Evolutionary conservation across 257 asterid genomes (phyloP).

Genomic region (Nicotiana benthamiana): DNA sequence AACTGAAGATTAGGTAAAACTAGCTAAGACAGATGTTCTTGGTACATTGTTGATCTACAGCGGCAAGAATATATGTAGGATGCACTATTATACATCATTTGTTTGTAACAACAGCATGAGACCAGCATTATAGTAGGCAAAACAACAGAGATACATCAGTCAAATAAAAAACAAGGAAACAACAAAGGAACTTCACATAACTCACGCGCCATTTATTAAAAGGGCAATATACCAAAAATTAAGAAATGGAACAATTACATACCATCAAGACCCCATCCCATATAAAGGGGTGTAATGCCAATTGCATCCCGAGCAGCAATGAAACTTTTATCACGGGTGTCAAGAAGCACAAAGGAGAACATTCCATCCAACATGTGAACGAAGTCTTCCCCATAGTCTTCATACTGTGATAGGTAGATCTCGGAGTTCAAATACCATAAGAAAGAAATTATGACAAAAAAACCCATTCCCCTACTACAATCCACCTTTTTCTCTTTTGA

Average conservation of each 20-base stretch:
- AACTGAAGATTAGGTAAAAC: neutral
- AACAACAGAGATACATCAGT: neutral
- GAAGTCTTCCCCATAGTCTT: slow-evolving; percentile 94
- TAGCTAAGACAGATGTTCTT: neutral
- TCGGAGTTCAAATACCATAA: neutral
- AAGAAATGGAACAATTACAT: slow-evolving; percentile 7
- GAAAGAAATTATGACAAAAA: neutral
- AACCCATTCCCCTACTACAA: neutral
- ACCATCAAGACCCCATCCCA: slow-evolving; percentile 99
- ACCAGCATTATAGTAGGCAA: neutral
- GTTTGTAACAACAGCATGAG: neutral
- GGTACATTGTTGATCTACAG: neutral
- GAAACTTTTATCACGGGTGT: slow-evolving; percentile 89
- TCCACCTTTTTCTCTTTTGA: neutral
- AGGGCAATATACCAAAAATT: neutral
- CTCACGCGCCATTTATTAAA: neutral
- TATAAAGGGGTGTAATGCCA: slow-evolving; percentile 95
- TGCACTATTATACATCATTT: neutral
- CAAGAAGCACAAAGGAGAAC: slow-evolving; percentile 98
- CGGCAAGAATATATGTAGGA: neutral
- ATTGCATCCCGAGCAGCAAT: slow-evolving; percentile 99
- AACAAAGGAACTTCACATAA: neutral
- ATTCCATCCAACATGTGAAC: slow-evolving; percentile 95
- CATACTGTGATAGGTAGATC: slow-evolving; percentile 50
- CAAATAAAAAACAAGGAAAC: neutral